Evolutionary conservation across 2,329 filamentous ascomycete genomes (phyloP).

Genomic region (Fusarium clavum): DNA sequence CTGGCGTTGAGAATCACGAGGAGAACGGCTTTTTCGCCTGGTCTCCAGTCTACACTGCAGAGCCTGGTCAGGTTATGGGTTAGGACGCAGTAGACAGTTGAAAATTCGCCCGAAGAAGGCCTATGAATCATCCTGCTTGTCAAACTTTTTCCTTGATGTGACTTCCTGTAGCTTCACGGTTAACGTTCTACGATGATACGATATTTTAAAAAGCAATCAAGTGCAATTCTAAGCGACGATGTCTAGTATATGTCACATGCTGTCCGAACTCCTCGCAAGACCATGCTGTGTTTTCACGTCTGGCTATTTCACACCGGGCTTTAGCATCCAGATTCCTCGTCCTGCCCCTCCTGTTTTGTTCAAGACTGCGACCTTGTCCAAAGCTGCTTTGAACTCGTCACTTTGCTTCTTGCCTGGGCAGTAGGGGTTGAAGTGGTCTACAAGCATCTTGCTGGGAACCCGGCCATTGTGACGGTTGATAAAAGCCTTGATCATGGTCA

Average conservation of each 20-base stretch:
- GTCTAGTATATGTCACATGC: constrained; percentile 15
- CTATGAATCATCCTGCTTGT: constrained; percentile 54
- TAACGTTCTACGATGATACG: constrained; percentile 26
- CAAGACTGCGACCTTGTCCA: constrained; percentile 80
- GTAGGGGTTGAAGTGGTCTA: constrained; percentile 88
- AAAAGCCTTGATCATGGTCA: constrained; percentile 80
- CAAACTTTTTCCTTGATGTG: constrained; percentile 42
- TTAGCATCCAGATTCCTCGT: constrained; percentile 66
- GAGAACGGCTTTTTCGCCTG: constrained; percentile 76
- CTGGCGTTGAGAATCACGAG: constrained; percentile 78
- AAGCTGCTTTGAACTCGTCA: constrained; percentile 83
- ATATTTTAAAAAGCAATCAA: constrained; percentile 6
- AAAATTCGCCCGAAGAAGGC: constrained; percentile 59
- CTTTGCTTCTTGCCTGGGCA: constrained; percentile 74
- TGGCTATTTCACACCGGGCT: constrained; percentile 39
- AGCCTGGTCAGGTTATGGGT: constrained; percentile 53
- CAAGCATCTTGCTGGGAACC: constrained; percentile 84
- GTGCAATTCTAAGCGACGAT: neutral
- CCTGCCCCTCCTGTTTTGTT: constrained; percentile 68
- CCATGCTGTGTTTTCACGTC: neutral
- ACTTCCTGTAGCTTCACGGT: constrained; percentile 25
- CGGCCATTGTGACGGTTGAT: constrained; percentile 81
- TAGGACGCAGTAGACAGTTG: constrained; percentile 55
- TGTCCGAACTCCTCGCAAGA: constrained; percentile 30
- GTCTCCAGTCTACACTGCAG: constrained; percentile 68